phyloP scores from a whole-genome alignment of 805 yeast genomes.

The Candida nonsorbophila region DNA sequence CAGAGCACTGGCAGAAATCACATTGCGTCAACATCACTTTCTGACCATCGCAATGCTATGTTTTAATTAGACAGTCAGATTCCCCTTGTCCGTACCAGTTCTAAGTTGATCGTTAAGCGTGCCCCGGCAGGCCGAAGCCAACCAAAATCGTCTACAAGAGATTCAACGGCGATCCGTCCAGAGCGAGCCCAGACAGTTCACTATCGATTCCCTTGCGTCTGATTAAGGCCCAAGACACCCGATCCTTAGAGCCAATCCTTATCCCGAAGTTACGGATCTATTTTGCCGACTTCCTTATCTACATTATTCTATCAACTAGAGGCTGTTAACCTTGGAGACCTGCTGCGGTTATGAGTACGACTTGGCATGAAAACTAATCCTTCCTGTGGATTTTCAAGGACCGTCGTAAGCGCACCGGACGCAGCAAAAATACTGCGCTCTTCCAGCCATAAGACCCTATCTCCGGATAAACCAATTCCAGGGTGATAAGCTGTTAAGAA shows the following conservation, averaged over 20 bases:
- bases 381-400: slow-evolving; percentile 38
- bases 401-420: slow-evolving; percentile 38
- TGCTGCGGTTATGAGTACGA: slow-evolving; percentile 42
- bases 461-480: slow-evolving; percentile 38
- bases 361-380: slow-evolving; percentile 36
- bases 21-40: slow-evolving; percentile 41
- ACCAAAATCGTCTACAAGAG: slow-evolving; percentile 8
- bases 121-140: slow-evolving; percentile 7
- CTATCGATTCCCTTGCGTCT: slow-evolving; percentile 26
- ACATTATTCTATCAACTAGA: slow-evolving; percentile 40
- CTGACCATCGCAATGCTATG: slow-evolving; percentile 42
- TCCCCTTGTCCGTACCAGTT: slow-evolving; percentile 27
- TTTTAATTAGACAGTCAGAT: slow-evolving; percentile 41
- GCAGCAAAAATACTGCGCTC: slow-evolving; percentile 30
- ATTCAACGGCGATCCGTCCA: slow-evolving; percentile 17
- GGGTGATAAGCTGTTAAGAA: slow-evolving; percentile 37
- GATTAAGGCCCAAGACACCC: slow-evolving; percentile 33
- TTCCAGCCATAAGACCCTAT: slow-evolving; percentile 35
- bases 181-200: slow-evolving; percentile 8
- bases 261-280: slow-evolving; percentile 40
- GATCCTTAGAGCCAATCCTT: slow-evolving; percentile 40
- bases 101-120: slow-evolving; percentile 11
- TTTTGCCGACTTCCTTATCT: slow-evolving; percentile 41
- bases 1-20: slow-evolving; percentile 40
- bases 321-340: slow-evolving; percentile 44